These are phyloP conservation scores for Smallanthus sonchifolius DNA, from an alignment of 129 eudicot genomes.

Conservation along the genomic window DNA sequence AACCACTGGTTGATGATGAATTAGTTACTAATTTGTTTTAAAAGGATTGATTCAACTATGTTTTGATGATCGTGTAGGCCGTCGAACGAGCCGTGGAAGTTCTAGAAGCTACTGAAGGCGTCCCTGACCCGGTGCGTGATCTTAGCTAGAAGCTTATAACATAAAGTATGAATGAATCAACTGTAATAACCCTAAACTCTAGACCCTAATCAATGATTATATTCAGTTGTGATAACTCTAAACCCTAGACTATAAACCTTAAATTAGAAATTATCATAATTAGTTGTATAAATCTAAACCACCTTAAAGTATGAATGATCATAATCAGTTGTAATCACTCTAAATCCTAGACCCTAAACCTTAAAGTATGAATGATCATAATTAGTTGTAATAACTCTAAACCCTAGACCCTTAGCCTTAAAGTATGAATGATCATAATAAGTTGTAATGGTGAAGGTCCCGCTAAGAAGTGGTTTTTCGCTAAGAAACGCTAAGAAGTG, in stretches of 20 bases:
- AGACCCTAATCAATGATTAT: background rate
- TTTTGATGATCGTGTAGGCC: constrained; percentile 41
- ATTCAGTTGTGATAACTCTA: no score
- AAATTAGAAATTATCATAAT: no score
- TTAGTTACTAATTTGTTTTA: background rate
- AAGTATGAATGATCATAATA: no score
- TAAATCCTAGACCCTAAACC: background rate
- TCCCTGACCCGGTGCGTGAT: constrained; percentile 64
- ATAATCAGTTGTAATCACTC: no score
- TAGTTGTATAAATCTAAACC: no score
- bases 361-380: no score
- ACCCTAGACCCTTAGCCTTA: no score
- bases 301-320: background rate
- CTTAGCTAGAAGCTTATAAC: background rate
- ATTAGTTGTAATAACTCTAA: no score
- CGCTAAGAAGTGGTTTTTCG: no score
- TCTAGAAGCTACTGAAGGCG: constrained; percentile 62
- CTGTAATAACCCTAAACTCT: background rate
- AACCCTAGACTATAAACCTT: background rate
- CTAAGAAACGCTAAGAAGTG: no score
- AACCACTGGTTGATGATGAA: background rate
- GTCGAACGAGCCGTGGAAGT: constrained; percentile 79
- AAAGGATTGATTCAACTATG: background rate
- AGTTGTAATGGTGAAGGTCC: no score
- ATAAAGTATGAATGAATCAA: background rate